A percentile compares a stretch with the other conserved stretches of the same genome.
These are phyloP conservation scores for Globisporangium cystogenes DNA, from an alignment of 352 stramenopile genomes.

Conservation along the genomic window DNA sequence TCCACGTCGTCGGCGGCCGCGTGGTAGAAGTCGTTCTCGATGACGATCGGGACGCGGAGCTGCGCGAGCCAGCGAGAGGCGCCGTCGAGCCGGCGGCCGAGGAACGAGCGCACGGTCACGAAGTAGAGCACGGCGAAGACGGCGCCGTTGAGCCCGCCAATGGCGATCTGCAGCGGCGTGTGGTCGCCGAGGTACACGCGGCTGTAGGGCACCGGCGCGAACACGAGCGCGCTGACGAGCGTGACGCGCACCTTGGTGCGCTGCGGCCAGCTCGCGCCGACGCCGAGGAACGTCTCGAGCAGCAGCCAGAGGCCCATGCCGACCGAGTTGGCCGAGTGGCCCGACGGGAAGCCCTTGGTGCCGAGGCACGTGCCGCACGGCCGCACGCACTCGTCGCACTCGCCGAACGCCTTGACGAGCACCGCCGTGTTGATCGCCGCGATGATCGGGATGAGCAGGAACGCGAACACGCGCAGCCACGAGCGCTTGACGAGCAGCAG, in stretches of 20 bases:
- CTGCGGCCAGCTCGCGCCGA: too few relatives aligned
- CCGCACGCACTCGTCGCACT: constrained; percentile 38
- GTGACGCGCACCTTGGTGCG: constrained; percentile 9
- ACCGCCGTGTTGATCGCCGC: constrained; percentile 30
- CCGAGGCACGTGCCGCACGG: constrained; percentile 41
- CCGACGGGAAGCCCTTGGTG: constrained; percentile 45
- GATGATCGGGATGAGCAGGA: constrained; percentile 47
- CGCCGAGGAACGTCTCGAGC: constrained; percentile 31
- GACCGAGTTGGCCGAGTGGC: constrained; percentile 45
- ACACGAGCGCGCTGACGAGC: constrained; percentile 20
- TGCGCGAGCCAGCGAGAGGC: constrained; percentile 2
- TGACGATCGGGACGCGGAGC: neutral
- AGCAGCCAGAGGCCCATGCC: constrained; percentile 40
- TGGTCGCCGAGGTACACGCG: constrained; percentile 58
- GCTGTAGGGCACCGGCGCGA: constrained; percentile 47
- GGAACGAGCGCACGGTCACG: too few relatives aligned
- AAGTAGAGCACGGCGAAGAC: constrained; percentile 42
- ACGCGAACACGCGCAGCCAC: constrained; percentile 40
- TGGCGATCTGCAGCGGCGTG: constrained; percentile 34
- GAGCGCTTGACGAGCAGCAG: constrained; percentile 30
- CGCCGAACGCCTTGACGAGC: constrained; percentile 32
- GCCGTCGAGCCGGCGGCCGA: neutral
- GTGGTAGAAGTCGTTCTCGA: constrained; percentile 11
- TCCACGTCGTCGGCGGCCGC: neutral
- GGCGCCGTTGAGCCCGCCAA: constrained; percentile 33